Conservation (phyloP, 345 rosid species). For the Syzygium aqueum region DNA sequence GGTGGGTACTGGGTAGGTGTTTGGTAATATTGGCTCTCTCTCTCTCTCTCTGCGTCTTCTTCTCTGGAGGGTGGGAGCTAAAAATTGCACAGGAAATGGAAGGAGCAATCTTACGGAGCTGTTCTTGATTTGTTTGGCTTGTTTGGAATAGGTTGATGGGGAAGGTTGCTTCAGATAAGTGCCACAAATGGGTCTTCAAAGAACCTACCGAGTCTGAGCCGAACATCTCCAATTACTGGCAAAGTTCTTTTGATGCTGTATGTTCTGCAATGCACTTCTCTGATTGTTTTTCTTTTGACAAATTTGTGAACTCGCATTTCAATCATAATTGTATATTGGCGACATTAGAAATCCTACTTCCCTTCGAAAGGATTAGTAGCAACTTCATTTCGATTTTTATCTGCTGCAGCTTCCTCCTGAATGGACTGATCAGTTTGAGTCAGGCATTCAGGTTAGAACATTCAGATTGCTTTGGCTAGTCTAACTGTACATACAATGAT, state of each 20-base stretch:
- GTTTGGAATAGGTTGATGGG: slow-evolving; percentile 79
- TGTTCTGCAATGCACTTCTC: neutral
- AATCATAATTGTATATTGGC: neutral
- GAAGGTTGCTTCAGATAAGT: slow-evolving; percentile 99
- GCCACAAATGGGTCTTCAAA: slow-evolving; percentile 99
- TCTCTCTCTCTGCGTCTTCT: neutral
- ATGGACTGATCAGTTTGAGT: slow-evolving; percentile 99
- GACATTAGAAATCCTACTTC: neutral
- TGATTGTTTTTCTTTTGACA: neutral
- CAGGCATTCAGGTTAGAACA: slow-evolving; percentile 83
- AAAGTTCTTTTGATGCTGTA: slow-evolving; percentile 98
- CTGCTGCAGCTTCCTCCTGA: slow-evolving; percentile 88
- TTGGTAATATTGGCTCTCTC: neutral
- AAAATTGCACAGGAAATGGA: neutral
- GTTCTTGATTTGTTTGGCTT: neutral
- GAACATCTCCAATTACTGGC: slow-evolving; percentile 96
- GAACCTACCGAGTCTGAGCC: slow-evolving; percentile 95
- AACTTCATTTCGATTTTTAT: neutral
- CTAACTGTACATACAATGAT: neutral
- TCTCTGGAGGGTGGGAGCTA: neutral
- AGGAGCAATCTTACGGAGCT: neutral
- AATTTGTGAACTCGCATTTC: neutral
- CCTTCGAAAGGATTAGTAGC: neutral
- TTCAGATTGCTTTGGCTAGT: neutral
- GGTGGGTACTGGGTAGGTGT: slow-evolving; percentile 99